Percentiles rank a stretch among this genome's conserved stretches.
Conservation (phyloP, 257 asterid genomes). For the Euphrasia confusa region DNA sequence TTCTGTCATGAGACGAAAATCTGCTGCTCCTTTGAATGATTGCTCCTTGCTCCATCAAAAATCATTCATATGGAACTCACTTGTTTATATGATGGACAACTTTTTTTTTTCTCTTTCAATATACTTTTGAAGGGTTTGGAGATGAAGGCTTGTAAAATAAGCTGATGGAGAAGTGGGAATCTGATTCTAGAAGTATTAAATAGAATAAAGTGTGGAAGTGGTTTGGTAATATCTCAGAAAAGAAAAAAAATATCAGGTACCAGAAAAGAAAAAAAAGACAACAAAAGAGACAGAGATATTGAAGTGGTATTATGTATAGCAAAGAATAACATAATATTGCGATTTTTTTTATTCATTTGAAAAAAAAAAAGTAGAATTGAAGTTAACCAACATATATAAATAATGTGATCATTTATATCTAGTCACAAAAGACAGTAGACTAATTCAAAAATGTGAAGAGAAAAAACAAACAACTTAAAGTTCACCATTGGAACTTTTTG, state of each 20-base stretch:
- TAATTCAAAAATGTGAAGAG: conserved; percentile 1
- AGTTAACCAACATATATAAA: not conserved
- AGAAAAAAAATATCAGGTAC: not conserved
- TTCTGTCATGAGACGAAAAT: conserved; percentile 37
- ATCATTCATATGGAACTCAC: not conserved
- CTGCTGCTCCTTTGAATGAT: conserved; percentile 30
- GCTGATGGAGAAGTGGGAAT: conserved; percentile 38
- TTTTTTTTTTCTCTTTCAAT: too few relatives aligned
- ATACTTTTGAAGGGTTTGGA: conserved; percentile 1
- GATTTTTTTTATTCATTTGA: too few relatives aligned
- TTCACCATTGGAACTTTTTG: conserved; percentile 26
- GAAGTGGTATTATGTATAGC: too few relatives aligned
- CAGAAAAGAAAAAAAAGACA: not conserved
- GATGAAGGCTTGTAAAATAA: conserved; percentile 7
- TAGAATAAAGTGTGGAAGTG: not conserved
- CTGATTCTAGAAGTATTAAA: conserved; percentile 41
- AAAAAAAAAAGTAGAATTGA: not conserved
- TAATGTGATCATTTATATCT: not conserved
- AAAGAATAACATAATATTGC: not conserved
- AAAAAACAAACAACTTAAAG: conserved; percentile 20
- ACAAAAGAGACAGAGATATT: too few relatives aligned
- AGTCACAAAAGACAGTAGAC: not conserved
- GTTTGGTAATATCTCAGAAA: not conserved
- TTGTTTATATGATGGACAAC: not conserved
- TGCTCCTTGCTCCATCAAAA: conserved; percentile 32